These are phyloP conservation scores for Casaregolazyma suthepensis DNA, from an alignment of 1,139 yeast genomes.

Conservation along the genomic window DNA sequence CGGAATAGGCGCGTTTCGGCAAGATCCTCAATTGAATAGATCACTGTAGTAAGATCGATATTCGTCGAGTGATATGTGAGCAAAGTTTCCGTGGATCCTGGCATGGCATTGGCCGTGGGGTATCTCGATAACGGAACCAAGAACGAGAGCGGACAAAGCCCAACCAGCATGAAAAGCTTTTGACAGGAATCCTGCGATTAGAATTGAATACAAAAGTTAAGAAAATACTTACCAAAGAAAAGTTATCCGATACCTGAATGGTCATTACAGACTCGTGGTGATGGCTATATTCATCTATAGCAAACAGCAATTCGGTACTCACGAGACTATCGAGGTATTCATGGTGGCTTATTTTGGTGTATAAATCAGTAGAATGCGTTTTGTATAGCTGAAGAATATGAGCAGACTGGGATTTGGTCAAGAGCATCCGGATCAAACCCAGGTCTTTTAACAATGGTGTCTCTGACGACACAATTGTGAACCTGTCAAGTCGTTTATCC, in stretches of 20 bases:
- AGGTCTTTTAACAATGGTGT: neutral
- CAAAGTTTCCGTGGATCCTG: neutral
- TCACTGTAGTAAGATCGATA: neutral
- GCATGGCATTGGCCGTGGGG: neutral
- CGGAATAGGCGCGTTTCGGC: neutral
- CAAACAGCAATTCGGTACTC: neutral
- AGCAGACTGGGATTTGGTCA: neutral
- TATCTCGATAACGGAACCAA: neutral
- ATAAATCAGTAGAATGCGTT: neutral
- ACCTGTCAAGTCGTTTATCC: neutral
- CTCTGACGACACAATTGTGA: neutral
- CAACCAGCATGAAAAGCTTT: neutral
- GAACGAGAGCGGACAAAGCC: neutral
- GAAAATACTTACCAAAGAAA: neutral
- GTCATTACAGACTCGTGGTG: constrained; percentile 4
- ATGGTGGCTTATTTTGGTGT: neutral
- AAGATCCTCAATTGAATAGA: neutral
- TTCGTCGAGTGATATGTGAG: neutral
- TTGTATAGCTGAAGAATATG: neutral
- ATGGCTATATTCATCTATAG: neutral
- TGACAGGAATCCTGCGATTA: neutral
- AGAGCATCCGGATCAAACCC: neutral
- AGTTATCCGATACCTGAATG: neutral
- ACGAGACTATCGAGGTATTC: neutral
- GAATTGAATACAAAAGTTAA: neutral